Conservation (phyloP, 306 rosid genomes). For the Quercus bicolor region DNA sequence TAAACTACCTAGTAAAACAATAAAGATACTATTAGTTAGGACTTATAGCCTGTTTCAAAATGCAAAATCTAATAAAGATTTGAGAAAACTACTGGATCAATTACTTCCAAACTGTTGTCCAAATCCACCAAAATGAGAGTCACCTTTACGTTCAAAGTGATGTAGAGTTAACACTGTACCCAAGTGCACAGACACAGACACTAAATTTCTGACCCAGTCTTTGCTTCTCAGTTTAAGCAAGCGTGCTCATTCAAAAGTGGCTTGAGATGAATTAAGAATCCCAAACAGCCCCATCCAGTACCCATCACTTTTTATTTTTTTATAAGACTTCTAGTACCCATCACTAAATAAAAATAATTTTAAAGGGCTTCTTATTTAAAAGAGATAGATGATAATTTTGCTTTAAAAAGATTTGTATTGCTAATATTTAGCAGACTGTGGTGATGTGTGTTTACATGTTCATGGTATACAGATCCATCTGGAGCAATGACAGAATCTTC, state of each 20-base stretch:
- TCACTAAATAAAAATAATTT: neutral
- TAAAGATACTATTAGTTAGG: neutral
- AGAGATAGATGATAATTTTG: neutral
- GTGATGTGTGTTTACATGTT: slow-evolving; percentile 48
- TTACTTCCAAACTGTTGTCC: neutral
- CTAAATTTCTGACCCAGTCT: neutral
- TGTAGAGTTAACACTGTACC: neutral
- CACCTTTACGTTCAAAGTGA: neutral
- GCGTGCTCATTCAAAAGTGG: neutral
- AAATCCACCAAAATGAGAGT: neutral
- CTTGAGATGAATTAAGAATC: neutral
- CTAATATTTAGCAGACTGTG: slow-evolving; percentile 2
- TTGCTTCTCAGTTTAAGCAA: neutral
- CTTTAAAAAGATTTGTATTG: neutral
- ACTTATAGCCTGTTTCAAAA: neutral
- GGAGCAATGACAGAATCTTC: slow-evolving; percentile 71
- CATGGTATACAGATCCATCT: slow-evolving; percentile 74
- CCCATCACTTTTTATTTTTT: too few relatives aligned
- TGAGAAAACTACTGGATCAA: neutral
- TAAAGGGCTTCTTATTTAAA: neutral
- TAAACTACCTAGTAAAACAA: neutral
- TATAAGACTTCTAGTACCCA: neutral
- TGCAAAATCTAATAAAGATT: neutral
- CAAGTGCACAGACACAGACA: neutral
- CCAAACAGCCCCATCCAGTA: neutral